Conservation (phyloP, 305 asterid species). For the Fraxinus xanthoxyloides region DNA sequence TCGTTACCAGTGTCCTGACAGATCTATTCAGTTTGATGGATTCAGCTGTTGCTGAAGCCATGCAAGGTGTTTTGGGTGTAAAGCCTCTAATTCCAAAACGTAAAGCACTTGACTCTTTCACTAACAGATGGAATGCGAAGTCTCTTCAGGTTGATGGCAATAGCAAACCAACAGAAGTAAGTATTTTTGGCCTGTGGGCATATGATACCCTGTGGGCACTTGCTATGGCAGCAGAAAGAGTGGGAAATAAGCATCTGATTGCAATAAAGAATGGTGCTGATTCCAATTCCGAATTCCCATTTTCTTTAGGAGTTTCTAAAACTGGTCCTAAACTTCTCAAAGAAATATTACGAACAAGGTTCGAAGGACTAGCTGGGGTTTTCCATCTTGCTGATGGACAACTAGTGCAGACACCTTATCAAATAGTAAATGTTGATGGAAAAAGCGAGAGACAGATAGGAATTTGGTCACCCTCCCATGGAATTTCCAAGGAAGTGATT, state of each 20-base stretch:
- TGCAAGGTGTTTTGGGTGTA: slow-evolving; percentile 63
- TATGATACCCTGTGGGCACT: slow-evolving; percentile 49
- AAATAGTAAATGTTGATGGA: slow-evolving; percentile 43
- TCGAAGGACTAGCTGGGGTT: slow-evolving; percentile 36
- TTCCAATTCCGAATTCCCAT: slow-evolving; percentile 8
- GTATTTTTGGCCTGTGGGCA: slow-evolving; percentile 20
- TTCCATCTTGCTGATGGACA: slow-evolving; percentile 34
- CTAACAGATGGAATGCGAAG: slow-evolving; percentile 27
- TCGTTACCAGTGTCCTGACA: slow-evolving; percentile 49
- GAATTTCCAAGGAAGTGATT: slow-evolving; percentile 20
- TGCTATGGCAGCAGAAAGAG: slow-evolving; percentile 54
- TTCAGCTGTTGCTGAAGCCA: slow-evolving; percentile 32
- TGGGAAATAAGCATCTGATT: slow-evolving; percentile 20
- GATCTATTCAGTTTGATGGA: slow-evolving; percentile 31
- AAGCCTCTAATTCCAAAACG: slow-evolving; percentile 44
- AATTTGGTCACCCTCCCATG: slow-evolving; percentile 29
- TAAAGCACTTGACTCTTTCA: slow-evolving; percentile 20
- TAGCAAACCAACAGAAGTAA: slow-evolving; percentile 10
- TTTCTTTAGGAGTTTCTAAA: slow-evolving; percentile 24
- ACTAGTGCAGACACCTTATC: slow-evolving; percentile 29
- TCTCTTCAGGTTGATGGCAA: slow-evolving; percentile 29
- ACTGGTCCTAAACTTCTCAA: slow-evolving; percentile 31
- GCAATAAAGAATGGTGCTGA: not conserved
- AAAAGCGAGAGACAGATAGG: slow-evolving; percentile 30
- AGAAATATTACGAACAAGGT: slow-evolving; percentile 21